phyloP scores from a whole-genome alignment of 148 eudicot species.

The Rhododendron simsii region DNA sequence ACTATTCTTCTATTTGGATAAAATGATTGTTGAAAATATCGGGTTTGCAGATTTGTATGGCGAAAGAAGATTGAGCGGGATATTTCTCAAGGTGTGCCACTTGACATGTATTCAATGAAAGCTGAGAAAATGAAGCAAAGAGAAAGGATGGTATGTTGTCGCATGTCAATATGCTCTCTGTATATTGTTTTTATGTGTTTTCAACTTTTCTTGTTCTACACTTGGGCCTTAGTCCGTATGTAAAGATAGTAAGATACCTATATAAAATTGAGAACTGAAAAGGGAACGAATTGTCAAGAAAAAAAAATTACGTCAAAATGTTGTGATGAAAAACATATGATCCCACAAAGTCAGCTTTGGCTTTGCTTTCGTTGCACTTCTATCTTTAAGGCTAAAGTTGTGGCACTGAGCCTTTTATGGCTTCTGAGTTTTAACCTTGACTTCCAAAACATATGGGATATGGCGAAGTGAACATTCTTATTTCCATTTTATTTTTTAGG shows the following conservation, averaged over 20 bases:
- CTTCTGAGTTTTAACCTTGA: neutral
- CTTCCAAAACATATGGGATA: neutral
- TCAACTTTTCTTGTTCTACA: neutral
- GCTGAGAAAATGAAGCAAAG: slow-evolving; percentile 75
- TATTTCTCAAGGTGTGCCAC: slow-evolving; percentile 58
- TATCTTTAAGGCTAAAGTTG: neutral
- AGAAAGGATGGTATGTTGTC: slow-evolving; percentile 62
- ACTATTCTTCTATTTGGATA: neutral
- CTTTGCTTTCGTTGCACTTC: neutral
- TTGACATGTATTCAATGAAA: slow-evolving; percentile 61
- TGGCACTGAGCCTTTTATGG: neutral
- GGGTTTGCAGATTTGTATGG: slow-evolving; percentile 72
- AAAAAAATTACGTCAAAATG: neutral
- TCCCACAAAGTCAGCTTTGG: neutral
- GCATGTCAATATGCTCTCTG: neutral
- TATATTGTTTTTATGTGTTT: neutral
- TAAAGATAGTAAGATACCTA: too few species aligned
- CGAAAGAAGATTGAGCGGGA: slow-evolving; percentile 81
- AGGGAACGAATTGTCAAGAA: neutral
- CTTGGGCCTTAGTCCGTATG: neutral
- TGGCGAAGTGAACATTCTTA: neutral
- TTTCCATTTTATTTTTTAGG: neutral
- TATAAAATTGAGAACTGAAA: neutral
- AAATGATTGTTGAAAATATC: neutral
- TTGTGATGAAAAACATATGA: neutral